A percentile compares a stretch with the other conserved stretches of the same genome.
phyloP scores from a whole-genome alignment of 768 basidiomycete species.

The Lactarius akahatsu region DNA sequence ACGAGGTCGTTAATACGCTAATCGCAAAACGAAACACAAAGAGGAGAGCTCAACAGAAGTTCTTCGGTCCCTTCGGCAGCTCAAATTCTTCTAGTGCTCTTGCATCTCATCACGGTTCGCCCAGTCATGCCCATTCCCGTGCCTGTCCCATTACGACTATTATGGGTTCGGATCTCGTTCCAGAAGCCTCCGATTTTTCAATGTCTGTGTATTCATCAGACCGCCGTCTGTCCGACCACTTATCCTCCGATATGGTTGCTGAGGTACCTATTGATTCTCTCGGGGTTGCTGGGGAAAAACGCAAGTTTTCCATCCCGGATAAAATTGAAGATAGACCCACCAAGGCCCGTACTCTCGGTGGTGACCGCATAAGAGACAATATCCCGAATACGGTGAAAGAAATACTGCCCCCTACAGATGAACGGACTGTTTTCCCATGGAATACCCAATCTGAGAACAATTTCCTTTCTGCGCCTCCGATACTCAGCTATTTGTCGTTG shows the following conservation, averaged over 20 bases:
- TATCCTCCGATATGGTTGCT: constrained; percentile 48
- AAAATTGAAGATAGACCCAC: constrained; percentile 39
- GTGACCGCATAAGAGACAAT: constrained; percentile 54
- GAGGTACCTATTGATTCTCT: constrained; percentile 49
- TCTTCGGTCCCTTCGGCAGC: constrained; percentile 36
- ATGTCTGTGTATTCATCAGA: constrained; percentile 33
- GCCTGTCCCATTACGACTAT: neutral
- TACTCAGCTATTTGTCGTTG: constrained; percentile 58
- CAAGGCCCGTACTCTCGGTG: constrained; percentile 63
- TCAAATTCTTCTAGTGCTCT: constrained; percentile 19
- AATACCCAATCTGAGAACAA: constrained; percentile 3
- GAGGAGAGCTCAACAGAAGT: constrained; percentile 52
- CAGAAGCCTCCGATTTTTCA: constrained; percentile 3
- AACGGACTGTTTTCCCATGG: neutral
- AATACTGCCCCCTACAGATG: constrained; percentile 37
- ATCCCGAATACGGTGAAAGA: constrained; percentile 49
- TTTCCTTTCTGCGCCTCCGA: constrained; percentile 30
- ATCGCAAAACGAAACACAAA: constrained; percentile 64
- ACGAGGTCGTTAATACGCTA: constrained; percentile 58
- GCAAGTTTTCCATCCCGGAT: constrained; percentile 49
- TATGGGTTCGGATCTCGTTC: constrained; percentile 1
- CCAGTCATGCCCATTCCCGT: constrained; percentile 6
- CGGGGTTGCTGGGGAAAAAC: constrained; percentile 44
- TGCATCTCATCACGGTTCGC: constrained; percentile 11
- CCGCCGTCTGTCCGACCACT: constrained; percentile 4